Percentiles rank a stretch among this genome's conserved stretches.
These are phyloP conservation scores for Cadophora gregata DNA, from an alignment of 2,329 filamentous ascomycete genomes.

Conservation along the genomic window DNA sequence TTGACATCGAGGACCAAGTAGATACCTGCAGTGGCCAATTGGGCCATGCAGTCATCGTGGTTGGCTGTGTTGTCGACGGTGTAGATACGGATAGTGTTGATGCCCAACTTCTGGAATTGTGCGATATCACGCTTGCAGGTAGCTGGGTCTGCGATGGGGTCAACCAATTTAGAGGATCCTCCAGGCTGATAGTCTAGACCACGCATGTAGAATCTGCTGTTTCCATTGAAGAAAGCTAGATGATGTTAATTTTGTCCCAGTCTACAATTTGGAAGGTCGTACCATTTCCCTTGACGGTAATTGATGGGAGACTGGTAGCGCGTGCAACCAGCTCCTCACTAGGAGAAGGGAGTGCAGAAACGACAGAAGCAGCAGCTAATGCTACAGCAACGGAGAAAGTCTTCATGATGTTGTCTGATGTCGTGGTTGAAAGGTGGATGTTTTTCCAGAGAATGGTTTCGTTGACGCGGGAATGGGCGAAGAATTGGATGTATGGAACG, in stretches of 20 bases:
- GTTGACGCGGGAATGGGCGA: constrained; percentile 10
- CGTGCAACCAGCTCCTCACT: constrained; percentile 32
- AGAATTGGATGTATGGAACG: constrained; percentile 23
- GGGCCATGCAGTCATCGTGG: constrained; percentile 73
- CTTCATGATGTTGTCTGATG: constrained; percentile 39
- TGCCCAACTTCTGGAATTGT: constrained; percentile 70
- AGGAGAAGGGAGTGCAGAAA: constrained; percentile 30
- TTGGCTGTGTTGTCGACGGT: constrained; percentile 72
- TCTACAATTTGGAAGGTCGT: constrained; percentile 10
- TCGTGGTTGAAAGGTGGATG: constrained; percentile 17
- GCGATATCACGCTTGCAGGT: constrained; percentile 69
- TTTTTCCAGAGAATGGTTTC: not conserved
- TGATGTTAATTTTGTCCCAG: constrained; percentile 8
- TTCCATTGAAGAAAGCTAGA: constrained; percentile 43
- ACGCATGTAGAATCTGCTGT: constrained; percentile 59
- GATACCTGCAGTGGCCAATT: constrained; percentile 71
- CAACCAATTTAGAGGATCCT: constrained; percentile 50
- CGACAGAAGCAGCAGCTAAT: constrained; percentile 38
- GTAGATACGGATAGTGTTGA: constrained; percentile 78
- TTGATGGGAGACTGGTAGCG: constrained; percentile 34
- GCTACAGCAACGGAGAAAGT: constrained; percentile 39
- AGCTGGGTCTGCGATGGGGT: constrained; percentile 66
- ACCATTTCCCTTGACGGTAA: constrained; percentile 45
- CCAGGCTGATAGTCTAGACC: constrained; percentile 68
- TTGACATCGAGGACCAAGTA: constrained; percentile 77